phyloP scores from a whole-genome alignment of 106 monocot genomes.

The Iris macrosiphon region DNA sequence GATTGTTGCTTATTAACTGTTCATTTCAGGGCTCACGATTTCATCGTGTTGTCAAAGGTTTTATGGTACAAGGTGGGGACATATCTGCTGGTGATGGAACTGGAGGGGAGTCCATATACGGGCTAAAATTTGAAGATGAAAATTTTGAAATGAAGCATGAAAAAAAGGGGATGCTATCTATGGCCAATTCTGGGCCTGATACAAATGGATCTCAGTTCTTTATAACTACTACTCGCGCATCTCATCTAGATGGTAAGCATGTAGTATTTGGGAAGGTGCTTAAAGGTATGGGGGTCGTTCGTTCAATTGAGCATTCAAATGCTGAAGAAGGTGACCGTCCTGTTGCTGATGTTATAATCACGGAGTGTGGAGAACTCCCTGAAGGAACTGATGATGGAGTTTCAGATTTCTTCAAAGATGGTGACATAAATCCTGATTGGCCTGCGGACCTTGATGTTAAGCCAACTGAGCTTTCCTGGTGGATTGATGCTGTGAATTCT shows the following conservation, averaged over 20 bases:
- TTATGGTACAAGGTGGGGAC: slow-evolving; percentile 92
- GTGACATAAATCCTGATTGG: slow-evolving; percentile 77
- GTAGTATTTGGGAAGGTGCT: slow-evolving; percentile 84
- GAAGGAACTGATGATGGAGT: slow-evolving; percentile 63
- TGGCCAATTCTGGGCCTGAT: slow-evolving; percentile 78
- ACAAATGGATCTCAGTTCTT: slow-evolving; percentile 90
- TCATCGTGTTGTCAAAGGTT: slow-evolving; percentile 81
- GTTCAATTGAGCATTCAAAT: slow-evolving; percentile 60
- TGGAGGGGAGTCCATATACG: slow-evolving; percentile 86
- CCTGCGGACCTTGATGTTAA: slow-evolving; percentile 42
- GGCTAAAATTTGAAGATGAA: slow-evolving; percentile 77
- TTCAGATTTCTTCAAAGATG: slow-evolving; percentile 77
- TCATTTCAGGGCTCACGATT: slow-evolving; percentile 61
- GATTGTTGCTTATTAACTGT: background rate
- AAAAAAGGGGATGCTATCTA: slow-evolving; percentile 85
- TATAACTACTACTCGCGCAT: slow-evolving; percentile 70
- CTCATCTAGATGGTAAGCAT: slow-evolving; percentile 89
- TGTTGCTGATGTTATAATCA: slow-evolving; percentile 51
- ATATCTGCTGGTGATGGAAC: slow-evolving; percentile 83
- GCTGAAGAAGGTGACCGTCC: slow-evolving; percentile 59
- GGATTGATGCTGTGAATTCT: slow-evolving; percentile 39
- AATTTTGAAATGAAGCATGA: slow-evolving; percentile 81
- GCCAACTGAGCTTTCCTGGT: slow-evolving; percentile 42
- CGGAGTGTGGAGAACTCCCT: slow-evolving; percentile 69
- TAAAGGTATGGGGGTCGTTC: slow-evolving; percentile 90